Percentiles rank a stretch among this genome's conserved stretches.
Conservation (phyloP, 805 yeast genomes). For the Sungouiella thailandica region DNA sequence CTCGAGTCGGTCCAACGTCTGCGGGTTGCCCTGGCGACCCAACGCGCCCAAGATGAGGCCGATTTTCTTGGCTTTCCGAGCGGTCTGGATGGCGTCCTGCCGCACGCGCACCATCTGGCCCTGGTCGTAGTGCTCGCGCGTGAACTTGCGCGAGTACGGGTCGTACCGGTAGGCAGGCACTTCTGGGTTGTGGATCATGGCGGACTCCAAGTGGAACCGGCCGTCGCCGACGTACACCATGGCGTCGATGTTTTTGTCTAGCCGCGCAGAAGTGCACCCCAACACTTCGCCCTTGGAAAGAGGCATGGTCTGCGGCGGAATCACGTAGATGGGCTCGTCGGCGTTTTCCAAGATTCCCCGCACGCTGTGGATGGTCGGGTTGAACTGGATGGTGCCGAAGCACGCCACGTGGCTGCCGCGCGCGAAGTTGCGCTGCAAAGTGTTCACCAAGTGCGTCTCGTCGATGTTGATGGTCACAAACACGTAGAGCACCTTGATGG, state of each 20-base stretch:
- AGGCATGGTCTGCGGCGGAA: slow-evolving; percentile 90
- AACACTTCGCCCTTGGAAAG: slow-evolving; percentile 92
- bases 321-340: slow-evolving; percentile 48
- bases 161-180: slow-evolving; percentile 92
- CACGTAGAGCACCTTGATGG: slow-evolving; percentile 87
- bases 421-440: slow-evolving; percentile 65
- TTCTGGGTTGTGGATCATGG: slow-evolving; percentile 95
- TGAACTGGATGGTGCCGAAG: slow-evolving; percentile 95
- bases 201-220: slow-evolving; percentile 87
- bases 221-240: slow-evolving; percentile 96
- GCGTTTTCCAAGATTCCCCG: slow-evolving; percentile 54
- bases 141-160: slow-evolving; percentile 89
- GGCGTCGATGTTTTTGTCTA: slow-evolving; percentile 62
- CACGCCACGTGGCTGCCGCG: slow-evolving; percentile 67
- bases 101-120: slow-evolving; percentile 73
- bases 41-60: slow-evolving; percentile 90
- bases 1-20: slow-evolving; percentile 68
- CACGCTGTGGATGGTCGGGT: slow-evolving; percentile 84
- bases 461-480: slow-evolving; percentile 93
- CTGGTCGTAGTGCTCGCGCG: slow-evolving; percentile 85
- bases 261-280: slow-evolving; percentile 89
- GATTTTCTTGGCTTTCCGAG: slow-evolving; percentile 55
- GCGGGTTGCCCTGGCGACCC: slow-evolving; percentile 90
- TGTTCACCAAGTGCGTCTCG: slow-evolving; percentile 72
- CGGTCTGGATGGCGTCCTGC: slow-evolving; percentile 64